Evolutionary conservation across 257 asterid species (phyloP).

Genomic region (Solanum lignicaule): DNA sequence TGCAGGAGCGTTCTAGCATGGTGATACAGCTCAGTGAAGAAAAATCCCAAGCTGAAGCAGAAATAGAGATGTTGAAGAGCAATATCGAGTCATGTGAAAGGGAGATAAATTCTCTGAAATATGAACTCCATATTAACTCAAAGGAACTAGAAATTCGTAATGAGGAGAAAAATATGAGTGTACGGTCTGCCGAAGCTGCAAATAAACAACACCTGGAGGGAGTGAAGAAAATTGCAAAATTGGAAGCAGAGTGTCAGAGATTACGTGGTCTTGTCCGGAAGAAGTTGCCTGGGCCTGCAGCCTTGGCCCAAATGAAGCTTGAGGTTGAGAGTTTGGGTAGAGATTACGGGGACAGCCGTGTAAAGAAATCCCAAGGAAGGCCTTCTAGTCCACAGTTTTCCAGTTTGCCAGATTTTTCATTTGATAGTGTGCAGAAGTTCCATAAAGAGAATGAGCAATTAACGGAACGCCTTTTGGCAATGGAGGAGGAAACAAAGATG

Average conservation of each 20-base stretch:
- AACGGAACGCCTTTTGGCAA: constrained; percentile 63
- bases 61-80: constrained; percentile 58
- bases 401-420: constrained; percentile 47
- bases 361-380: constrained; percentile 68
- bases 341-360: constrained; percentile 66
- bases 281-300: constrained; percentile 97
- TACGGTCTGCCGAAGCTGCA: constrained; percentile 87
- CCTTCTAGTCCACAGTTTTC: constrained; percentile 57
- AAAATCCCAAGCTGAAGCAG: constrained; percentile 71
- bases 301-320: constrained; percentile 94
- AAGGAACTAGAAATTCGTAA: constrained; percentile 90
- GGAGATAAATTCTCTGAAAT: constrained; percentile 71
- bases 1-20: constrained; percentile 91
- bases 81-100: constrained; percentile 57
- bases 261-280: constrained; percentile 89
- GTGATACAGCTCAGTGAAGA: constrained; percentile 70
- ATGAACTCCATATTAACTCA: constrained; percentile 67
- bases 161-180: constrained; percentile 92
- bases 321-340: constrained; percentile 84
- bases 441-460: constrained; percentile 65
- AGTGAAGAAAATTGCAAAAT: constrained; percentile 80
- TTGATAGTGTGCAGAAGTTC: constrained; percentile 53
- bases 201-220: constrained; percentile 93
- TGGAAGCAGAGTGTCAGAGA: constrained; percentile 97
- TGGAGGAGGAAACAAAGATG: constrained; percentile 97